Evolutionary conservation across 1,284 basidiomycete genomes (phyloP).

Genomic region (Pascua guehoae): DNA sequence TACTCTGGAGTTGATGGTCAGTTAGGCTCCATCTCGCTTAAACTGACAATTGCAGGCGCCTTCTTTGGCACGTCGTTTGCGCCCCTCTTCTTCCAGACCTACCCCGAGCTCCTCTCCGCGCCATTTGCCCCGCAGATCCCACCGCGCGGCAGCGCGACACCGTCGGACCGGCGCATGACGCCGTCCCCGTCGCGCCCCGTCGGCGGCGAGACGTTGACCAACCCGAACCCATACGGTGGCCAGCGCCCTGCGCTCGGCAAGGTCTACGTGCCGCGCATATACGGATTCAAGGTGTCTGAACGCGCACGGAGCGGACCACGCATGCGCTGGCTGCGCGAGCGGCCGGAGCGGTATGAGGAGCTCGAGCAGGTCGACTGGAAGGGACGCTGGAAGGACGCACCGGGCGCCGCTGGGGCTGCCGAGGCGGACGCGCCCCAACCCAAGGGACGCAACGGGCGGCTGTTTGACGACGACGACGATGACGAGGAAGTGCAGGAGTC

Average conservation of each 20-base stretch:
- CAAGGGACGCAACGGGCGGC: conserved; percentile 21
- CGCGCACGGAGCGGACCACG: conserved; percentile 78
- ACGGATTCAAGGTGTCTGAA: conserved; percentile 64
- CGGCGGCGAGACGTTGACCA: conserved; percentile 48
- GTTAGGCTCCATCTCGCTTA: conserved; percentile 27
- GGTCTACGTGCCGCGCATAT: conserved; percentile 89
- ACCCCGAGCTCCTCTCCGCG: conserved; percentile 81
- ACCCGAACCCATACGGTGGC: conserved; percentile 75
- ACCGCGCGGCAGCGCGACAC: conserved; percentile 31
- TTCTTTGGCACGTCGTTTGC: conserved; percentile 99
- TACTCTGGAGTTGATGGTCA: conserved; percentile 94
- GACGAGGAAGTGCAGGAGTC: conserved; percentile 37
- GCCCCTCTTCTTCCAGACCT: conserved; percentile 96
- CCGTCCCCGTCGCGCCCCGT: conserved; percentile 21
- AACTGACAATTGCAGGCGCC: conserved; percentile 61
- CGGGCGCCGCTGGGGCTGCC: neutral
- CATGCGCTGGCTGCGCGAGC: conserved; percentile 90
- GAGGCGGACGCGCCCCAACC: conserved; percentile 6
- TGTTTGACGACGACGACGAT: conserved; percentile 33
- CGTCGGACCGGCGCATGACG: conserved; percentile 10
- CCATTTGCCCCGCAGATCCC: conserved; percentile 60
- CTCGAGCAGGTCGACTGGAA: conserved; percentile 81
- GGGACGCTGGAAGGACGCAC: conserved; percentile 66
- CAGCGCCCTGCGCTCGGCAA: conserved; percentile 72
- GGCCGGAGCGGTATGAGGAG: conserved; percentile 74